Evolutionary conservation across 805 yeast genomes (phyloP), one percentile per base, ranked within the genome.

Genomic region (Cyberlindnera maritima): DNA sequence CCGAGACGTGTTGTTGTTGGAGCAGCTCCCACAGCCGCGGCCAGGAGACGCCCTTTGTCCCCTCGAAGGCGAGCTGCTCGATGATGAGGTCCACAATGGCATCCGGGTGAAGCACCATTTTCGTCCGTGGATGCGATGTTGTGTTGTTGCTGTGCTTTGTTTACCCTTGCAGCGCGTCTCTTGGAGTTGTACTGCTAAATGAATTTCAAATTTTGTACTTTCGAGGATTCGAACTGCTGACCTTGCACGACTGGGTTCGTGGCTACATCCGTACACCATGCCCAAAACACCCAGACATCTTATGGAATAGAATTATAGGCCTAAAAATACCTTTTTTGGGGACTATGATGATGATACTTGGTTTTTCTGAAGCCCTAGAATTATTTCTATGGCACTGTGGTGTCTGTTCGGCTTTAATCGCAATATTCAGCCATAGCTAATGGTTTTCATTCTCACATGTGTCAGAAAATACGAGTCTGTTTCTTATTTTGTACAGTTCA

Each of bases 51-150:
- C 75, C 75, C 2, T 47, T 44, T 4, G 65, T 57, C 12, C 66
- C 69, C 20, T 60, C 60, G 13, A 67, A 68, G n/a, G 71, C 62
- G 8, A 73, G 58, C 21, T 62, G 64, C 37, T 66, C 67, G 8
- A 71, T 44, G 2, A 66, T 44, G 13, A 33, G 47, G 21, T 64
- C 66, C 14, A 70, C 66, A n/a, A 71, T 46, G 36, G 56, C 53
- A 29, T 52, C 56, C n/a, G 56, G 56, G 28, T 49, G 52, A 4
- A 51, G 43, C 6, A 29, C 42, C 47, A 44, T 43, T n/a, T n/a
- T n/a, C 20, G 19, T 23, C 11, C 14, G 31, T 10, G 20, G 25
- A 19, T 23, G 20, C 6, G 31, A 8, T 41, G 32, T 19, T 18
- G 17, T 36, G 31, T 8, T 36, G 11, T 19, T 20, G 26, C n/a